Base-by-base conservation (phyloP, 768 basidiomycete genomes). In the Amanita brunnescens region DNA sequence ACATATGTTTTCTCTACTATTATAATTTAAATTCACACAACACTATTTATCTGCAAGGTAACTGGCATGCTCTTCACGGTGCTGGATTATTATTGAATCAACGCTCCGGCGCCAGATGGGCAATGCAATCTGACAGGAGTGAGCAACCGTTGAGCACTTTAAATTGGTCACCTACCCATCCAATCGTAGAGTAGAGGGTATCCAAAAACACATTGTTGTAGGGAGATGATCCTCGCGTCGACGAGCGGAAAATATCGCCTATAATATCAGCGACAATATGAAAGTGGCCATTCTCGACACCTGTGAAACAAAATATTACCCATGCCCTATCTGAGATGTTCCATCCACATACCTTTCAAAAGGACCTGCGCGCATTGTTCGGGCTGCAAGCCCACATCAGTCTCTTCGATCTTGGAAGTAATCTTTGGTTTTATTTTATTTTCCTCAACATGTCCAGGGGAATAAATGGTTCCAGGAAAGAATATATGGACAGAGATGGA, bases 391-490 rank as follows among this genome's bases (percentile, higher is more conserved):
- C 83, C 81, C 23, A 71, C 74, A 60, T 92, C 91, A 0, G 73
- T 67, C 79, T 84, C 62, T 37, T 94, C 93, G 38, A 96, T 83
- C 56, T 83, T 81, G 46, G 75, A 74, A 8, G 81, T 81, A 53
- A 95, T 75, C 24, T 71, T 72, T 0, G 91, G 93, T 59, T 95
- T 95, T 6, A 73, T 76, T 59, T 74, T 76, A 63, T 87, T 82
- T 63, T 94, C 92, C 51, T 79, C 74, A 14, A 85, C 81, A 54
- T 72, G 87, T 0, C 91, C 90, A 0, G 89, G 84, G 0, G 80
- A 81, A 56, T 71, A 77, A 71, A 96, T 94, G 1, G 89, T 89
- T 1, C 76, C 76, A 0, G 93, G 91, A 67, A 90, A 84, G 68
- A 81, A 91, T 39, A 89, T 79, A 56, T 93, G 90, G 5, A 91